A percentile compares a stretch with the other conserved stretches of the same genome.
Evolutionary conservation across 768 basidiomycete species (phyloP).

Genomic region (Termitomyces heimii): DNA sequence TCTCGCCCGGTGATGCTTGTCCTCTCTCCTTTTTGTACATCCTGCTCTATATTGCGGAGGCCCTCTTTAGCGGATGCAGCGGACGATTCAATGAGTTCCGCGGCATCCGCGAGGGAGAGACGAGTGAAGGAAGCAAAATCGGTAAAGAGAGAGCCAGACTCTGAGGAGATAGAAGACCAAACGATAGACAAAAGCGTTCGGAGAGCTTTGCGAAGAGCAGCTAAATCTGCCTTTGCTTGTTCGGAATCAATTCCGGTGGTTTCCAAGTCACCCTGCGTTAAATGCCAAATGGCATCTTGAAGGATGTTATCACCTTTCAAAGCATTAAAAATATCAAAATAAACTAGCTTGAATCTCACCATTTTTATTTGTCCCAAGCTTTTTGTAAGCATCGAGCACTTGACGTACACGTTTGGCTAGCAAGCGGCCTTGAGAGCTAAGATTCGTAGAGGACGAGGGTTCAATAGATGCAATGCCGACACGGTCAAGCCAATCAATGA

Average conservation of each 20-base stretch:
- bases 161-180: conserved; percentile 47
- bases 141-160: conserved; percentile 46
- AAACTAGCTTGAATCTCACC: conserved; percentile 23
- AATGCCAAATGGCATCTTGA: conserved; percentile 62
- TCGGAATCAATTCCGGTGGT: conserved; percentile 27
- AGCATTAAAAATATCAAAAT: neutral
- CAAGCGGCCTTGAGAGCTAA: conserved; percentile 50
- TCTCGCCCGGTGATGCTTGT: conserved; percentile 47
- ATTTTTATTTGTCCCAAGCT: conserved; percentile 51
- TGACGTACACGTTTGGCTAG: conserved; percentile 45
- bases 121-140: conserved; percentile 65
- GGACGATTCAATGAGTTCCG: conserved; percentile 48
- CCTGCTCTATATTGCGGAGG: conserved; percentile 49
- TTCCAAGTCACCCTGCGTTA: conserved; percentile 47
- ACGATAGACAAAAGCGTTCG: conserved; percentile 45
- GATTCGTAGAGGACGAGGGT: conserved; percentile 27
- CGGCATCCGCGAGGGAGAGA: conserved; percentile 59
- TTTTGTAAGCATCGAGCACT: conserved; percentile 54
- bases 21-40: conserved; percentile 56
- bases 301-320: conserved; percentile 53
- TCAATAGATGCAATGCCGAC: conserved; percentile 43
- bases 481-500: conserved; percentile 51
- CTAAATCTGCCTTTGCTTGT: conserved; percentile 43
- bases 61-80: conserved; percentile 47
- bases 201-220: conserved; percentile 43